Evolutionary conservation across 805 yeast species (phyloP), one percentile per base, ranked within the genome.

Genomic region (Hanseniaspora lindneri): DNA sequence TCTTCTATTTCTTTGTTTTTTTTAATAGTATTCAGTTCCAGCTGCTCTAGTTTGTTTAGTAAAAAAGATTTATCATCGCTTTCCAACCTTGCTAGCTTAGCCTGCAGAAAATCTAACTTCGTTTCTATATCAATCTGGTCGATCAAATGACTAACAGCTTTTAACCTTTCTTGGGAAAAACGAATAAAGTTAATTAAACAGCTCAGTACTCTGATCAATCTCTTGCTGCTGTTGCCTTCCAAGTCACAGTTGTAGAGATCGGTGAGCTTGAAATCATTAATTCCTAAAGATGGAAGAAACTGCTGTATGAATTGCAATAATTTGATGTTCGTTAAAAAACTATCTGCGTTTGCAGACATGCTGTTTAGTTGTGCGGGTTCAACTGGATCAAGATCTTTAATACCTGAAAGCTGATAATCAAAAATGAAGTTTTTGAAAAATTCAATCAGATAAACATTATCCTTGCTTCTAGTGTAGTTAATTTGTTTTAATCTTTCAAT

Each of bases 91-190:
- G 16, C 14, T 7, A 46, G 10, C n/a, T 39, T 39, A 4, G 33
- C 19, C 11, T 36, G 30, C 9, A 46, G 19, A 2, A 39, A 2
- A 20, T 24, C 29, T 13, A 46, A 19, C 10, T 32, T 46, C 11
- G n/a, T 32, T 39, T 46, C 41, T 17, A 46, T 25, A 10, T 46
- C 24, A 24, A 46, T 39, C 9, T 39, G 34, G 9, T 29, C 20
- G 11, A 46, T 46, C 27, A 46, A 39, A 17, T 46, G 34, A 13
- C 39, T 36, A 17, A 46, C 43, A 17, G 24, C 35, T 20, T 46
- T 46, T 6, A 46, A 19, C 32, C 49, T 46, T 25, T 46, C 49
- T 19, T 46, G 49, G 11, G 49, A 46, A 19, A 46, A 46, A 11
- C 49, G 30, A 6, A 46, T 36, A 21, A 46, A 46, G 23, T 46